Conservation (phyloP, 306 rosid genomes). For the Ochetophila trinervis region DNA sequence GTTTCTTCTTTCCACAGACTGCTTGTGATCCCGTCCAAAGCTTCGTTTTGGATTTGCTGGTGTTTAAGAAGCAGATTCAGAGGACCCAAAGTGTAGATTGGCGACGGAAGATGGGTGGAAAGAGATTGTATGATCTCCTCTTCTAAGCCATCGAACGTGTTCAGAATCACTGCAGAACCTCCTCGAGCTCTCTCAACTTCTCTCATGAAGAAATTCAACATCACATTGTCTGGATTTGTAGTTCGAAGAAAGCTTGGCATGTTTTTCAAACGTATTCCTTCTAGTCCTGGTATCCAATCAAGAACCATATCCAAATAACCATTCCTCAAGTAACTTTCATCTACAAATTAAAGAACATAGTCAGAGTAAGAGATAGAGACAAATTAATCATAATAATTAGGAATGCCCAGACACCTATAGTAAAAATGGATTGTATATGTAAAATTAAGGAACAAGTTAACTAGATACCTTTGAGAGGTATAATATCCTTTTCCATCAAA, state of each 20-base stretch:
- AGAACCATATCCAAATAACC: slow-evolving; percentile 43
- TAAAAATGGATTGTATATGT: neutral
- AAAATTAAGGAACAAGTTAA: too few relatives aligned
- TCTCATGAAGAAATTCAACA: neutral
- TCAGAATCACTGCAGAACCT: slow-evolving; percentile 49
- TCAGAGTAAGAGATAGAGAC: too few relatives aligned
- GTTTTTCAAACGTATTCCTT: slow-evolving; percentile 37
- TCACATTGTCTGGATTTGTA: slow-evolving; percentile 36
- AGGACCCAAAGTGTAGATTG: slow-evolving; percentile 51
- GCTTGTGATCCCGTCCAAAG: slow-evolving; percentile 28
- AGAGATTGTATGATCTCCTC: slow-evolving; percentile 31
- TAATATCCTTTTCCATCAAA: slow-evolving; percentile 27
- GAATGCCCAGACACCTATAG: too few relatives aligned
- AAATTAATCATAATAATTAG: too few relatives aligned
- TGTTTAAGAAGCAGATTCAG: slow-evolving; percentile 25
- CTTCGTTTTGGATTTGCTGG: neutral
- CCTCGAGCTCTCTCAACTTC: slow-evolving; percentile 28
- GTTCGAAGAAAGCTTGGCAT: slow-evolving; percentile 45
- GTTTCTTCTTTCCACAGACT: slow-evolving; percentile 67
- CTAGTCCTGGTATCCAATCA: slow-evolving; percentile 45
- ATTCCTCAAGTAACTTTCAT: slow-evolving; percentile 28
- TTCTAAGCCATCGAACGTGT: slow-evolving; percentile 52
- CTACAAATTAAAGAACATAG: slow-evolving; percentile 24
- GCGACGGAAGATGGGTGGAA: slow-evolving; percentile 38
- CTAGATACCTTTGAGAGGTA: slow-evolving; percentile 71